These are phyloP conservation scores for Botrytis aclada DNA, from an alignment of 2,329 filamentous ascomycete species.

Conservation along the genomic window DNA sequence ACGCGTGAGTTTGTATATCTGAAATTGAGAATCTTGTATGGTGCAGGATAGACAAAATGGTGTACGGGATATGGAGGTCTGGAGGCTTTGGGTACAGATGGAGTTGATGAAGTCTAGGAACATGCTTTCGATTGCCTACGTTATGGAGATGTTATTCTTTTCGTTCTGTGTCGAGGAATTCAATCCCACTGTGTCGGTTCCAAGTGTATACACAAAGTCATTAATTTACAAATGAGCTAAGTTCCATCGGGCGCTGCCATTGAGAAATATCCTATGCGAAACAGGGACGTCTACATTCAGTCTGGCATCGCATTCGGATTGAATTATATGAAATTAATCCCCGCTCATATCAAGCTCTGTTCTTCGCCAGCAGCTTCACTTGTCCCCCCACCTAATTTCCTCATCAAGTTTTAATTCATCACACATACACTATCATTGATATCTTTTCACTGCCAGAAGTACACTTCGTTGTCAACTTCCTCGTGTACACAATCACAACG, in stretches of 20 bases:
- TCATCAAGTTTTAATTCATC: accelerated
- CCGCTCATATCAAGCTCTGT: neutral
- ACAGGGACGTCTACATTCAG: neutral
- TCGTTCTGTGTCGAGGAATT: neutral
- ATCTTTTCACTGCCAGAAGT: neutral
- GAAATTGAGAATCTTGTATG: neutral
- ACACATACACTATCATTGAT: neutral
- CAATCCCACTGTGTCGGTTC: neutral
- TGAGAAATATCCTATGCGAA: accelerated
- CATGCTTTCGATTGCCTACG: neutral
- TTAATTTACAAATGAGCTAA: neutral
- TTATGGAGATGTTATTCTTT: neutral
- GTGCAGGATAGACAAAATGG: neutral
- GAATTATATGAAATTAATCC: neutral
- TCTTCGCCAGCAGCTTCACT: neutral
- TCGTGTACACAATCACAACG: neutral
- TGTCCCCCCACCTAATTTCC: neutral
- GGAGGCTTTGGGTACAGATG: neutral
- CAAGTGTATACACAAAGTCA: neutral
- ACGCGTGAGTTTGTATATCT: neutral
- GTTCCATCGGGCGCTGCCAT: neutral
- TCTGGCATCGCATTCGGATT: neutral
- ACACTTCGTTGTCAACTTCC: neutral
- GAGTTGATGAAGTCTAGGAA: neutral
- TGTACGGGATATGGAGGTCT: neutral